phyloP scores from a whole-genome alignment of 2,329 filamentous ascomycete species.

The Apiospora malaysiana region DNA sequence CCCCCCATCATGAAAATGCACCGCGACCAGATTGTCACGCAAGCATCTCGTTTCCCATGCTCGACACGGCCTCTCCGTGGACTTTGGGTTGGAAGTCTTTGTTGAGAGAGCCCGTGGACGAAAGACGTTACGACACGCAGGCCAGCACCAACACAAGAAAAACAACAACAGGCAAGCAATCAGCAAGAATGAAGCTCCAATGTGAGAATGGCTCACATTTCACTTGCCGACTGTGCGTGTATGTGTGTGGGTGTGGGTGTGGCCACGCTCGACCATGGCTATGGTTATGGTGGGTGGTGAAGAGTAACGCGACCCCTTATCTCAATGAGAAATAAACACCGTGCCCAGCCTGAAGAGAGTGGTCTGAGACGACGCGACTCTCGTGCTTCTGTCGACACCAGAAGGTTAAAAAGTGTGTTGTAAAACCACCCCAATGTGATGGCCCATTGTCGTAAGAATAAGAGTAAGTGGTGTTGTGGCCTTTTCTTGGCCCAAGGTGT shows the following conservation, averaged over 20 bases:
- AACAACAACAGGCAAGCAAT: background rate
- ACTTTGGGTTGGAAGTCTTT: background rate
- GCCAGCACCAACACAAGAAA: background rate
- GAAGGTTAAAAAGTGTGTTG: slow-evolving; percentile 17
- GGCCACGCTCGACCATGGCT: slow-evolving; percentile 1
- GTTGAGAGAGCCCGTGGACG: background rate
- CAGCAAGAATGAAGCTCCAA: background rate
- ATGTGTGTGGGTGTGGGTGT: no score
- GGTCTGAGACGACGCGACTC: background rate
- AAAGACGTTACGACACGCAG: slow-evolving; percentile 9
- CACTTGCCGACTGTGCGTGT: background rate
- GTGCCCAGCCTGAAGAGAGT: slow-evolving; percentile 16
- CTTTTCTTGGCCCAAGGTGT: background rate
- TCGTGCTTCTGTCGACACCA: slow-evolving; percentile 1
- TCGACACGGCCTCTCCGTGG: background rate
- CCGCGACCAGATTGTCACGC: slow-evolving; percentile 11
- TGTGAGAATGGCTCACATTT: background rate
- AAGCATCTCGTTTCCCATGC: slow-evolving; percentile 18
- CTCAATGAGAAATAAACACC: slow-evolving; percentile 16
- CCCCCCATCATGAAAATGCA: slow-evolving; percentile 18
- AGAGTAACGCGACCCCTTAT: slow-evolving; percentile 9
- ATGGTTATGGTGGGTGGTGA: slow-evolving; percentile 9
- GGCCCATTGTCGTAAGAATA: background rate
- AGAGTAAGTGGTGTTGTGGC: background rate
- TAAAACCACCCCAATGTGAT: slow-evolving; percentile 3